These are phyloP conservation scores for Musa schizocarpa DNA, from an alignment of 176 grass and related monocot genomes.

Conservation along the genomic window DNA sequence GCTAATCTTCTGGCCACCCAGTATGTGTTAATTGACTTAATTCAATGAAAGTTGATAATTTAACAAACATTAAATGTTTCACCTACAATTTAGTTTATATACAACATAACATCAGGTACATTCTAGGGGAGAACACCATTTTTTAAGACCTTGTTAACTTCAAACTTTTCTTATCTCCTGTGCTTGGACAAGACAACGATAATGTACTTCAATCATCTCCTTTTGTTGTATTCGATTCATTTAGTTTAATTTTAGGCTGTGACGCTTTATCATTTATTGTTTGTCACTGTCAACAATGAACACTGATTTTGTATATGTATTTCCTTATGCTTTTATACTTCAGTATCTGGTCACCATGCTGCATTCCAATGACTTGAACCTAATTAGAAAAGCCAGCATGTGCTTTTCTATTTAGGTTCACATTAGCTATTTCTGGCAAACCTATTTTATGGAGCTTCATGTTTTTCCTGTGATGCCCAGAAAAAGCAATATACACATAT, in stretches of 20 bases:
- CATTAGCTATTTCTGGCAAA: neutral
- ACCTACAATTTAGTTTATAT: neutral
- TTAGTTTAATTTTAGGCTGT: neutral
- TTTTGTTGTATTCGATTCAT: neutral
- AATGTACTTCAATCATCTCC: no score
- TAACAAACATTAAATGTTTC: neutral
- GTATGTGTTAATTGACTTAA: constrained; percentile 3
- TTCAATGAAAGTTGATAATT: neutral
- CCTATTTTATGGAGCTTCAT: neutral
- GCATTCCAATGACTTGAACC: no score
- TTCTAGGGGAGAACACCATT: no score
- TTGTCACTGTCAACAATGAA: neutral
- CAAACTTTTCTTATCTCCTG: no score
- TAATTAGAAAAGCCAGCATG: no score
- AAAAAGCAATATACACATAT: neutral
- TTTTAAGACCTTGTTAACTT: no score
- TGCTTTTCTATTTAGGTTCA: neutral
- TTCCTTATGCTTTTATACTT: no score
- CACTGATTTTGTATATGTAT: no score
- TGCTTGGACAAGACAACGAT: no score
- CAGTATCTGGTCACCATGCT: no score
- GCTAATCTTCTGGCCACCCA: no score
- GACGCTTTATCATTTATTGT: neutral
- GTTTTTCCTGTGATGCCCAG: neutral
- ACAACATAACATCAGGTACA: no score